Evolutionary conservation across 2,329 filamentous ascomycete species (phyloP), one percentile per base, ranked within the genome.

Genomic region (Diaporthe destruens): DNA sequence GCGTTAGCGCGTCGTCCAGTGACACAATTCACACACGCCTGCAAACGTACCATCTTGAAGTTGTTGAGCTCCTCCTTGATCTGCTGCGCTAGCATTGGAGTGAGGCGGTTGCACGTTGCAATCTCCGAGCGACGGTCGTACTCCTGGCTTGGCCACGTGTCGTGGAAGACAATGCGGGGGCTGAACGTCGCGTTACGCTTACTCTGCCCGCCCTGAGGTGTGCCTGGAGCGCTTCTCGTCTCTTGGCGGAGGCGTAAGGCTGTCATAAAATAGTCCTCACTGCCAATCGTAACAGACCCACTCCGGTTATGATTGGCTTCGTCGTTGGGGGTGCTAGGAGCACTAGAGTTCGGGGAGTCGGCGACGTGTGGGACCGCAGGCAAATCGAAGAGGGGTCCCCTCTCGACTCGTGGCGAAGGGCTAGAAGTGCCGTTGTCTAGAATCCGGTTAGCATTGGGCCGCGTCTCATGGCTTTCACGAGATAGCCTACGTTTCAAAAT

Each of bases 51-150:
- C 96, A 99, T 99, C 84, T 99, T 99, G 88, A 99, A 99, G 78
- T 92, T 97, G 85, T 99, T 99, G 78, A 99, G 90, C 85, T 99
- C 96, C 85, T 99, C 96, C 85, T 98, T 98, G 85, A 99, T 99
- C 83, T 99, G 96, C 84, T 99, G 96, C 57, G 96, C 96, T 75
- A 99, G 89, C 89, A 98, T 95, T 16, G 96, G 96, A 63, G 96
- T 99, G 77, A 99, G 87, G 76, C 96, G 94, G 81, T 99, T 99
- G 90, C 96, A 99, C 1, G 96, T 99, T 14, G 96, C 95, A 84
- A 98, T 93, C 74, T 99, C 96, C 70, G 96, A 96, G 69, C 96
- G 91, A 75, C 96, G 93, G 81, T 99, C 96, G 80, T 99, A 99
- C 81, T 99, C 96, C 78, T 93, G 93, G 79, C 92, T 94, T 2